Evolutionary conservation across 352 stramenopile genomes (phyloP).

Genomic region (Globisporangium radiosum): DNA sequence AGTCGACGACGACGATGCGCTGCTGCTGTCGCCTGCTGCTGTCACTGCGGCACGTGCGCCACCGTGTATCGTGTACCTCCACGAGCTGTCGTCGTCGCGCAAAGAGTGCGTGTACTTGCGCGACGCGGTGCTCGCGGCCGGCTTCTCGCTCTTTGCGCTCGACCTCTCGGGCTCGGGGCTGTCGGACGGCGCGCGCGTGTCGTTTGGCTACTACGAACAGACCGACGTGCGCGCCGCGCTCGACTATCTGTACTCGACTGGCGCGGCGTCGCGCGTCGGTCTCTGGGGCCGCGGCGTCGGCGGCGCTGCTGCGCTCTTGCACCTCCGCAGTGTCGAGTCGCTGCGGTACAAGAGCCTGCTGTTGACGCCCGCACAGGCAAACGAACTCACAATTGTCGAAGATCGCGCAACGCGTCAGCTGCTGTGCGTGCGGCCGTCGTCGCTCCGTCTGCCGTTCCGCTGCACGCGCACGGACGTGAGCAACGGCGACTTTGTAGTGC

Average conservation of each 20-base stretch:
- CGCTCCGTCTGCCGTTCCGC: constrained; percentile 38
- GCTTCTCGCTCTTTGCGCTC: constrained; percentile 70
- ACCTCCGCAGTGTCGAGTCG: constrained; percentile 32
- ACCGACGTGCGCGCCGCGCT: constrained; percentile 51
- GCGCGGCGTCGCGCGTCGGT: constrained; percentile 38
- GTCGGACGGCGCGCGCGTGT: constrained; percentile 58
- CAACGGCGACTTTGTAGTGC: constrained; percentile 64
- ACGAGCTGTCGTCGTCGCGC: constrained; percentile 72
- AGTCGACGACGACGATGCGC: constrained; percentile 3
- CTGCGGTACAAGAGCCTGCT: constrained; percentile 46
- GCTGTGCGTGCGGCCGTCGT: constrained; percentile 40
- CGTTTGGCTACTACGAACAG: constrained; percentile 66
- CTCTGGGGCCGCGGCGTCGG: constrained; percentile 69
- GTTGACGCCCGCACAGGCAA: constrained; percentile 27
- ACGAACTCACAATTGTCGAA: constrained; percentile 41
- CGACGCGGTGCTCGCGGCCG: constrained; percentile 35
- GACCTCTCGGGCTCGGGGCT: constrained; percentile 65
- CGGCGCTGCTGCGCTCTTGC: constrained; percentile 41
- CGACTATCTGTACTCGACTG: constrained; percentile 62
- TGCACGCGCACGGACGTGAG: constrained; percentile 45
- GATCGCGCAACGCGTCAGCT: constrained; percentile 28
- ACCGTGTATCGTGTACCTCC: constrained; percentile 70
- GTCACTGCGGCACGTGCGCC: constrained; percentile 6
- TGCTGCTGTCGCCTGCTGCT: constrained; percentile 5
- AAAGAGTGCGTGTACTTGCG: constrained; percentile 73